Conservation (phyloP, 2,329 filamentous ascomycete species). For the Trichophyton benhamiae region DNA sequence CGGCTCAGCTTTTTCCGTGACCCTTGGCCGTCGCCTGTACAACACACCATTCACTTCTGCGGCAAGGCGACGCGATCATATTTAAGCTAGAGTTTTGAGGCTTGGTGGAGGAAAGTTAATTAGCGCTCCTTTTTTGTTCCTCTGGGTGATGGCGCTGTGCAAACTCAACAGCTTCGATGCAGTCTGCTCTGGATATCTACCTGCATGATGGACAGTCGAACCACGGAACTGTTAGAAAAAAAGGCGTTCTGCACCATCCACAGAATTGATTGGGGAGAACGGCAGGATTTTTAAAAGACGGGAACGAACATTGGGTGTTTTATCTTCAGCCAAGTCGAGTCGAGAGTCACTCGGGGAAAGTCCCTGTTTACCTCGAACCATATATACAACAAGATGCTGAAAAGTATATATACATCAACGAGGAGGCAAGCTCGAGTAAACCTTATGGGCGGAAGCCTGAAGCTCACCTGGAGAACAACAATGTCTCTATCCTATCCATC, state of each 20-base stretch:
- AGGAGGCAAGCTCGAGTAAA: neutral
- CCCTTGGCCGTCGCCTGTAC: neutral
- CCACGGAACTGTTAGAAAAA: neutral
- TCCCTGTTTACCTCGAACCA: too few species aligned
- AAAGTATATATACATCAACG: neutral
- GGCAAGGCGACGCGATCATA: neutral
- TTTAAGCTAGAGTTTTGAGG: conserved; percentile 1
- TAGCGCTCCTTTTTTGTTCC: neutral
- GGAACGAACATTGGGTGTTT: neutral
- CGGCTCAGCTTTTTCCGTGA: neutral
- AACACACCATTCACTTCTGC: neutral
- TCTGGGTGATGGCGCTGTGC: neutral
- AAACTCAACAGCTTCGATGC: neutral
- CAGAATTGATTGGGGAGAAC: neutral
- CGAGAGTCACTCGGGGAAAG: too few species aligned
- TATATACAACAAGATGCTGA: too few species aligned
- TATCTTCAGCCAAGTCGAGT: neutral
- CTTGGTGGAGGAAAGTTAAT: conserved; percentile 2
- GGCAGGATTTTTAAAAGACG: too few species aligned
- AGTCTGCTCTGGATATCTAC: neutral
- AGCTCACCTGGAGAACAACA: too few species aligned
- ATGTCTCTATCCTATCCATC: too few species aligned
- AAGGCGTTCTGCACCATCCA: neutral
- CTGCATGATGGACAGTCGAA: neutral
- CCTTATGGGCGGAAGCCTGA: neutral